Evolutionary conservation across 2,329 filamentous ascomycete species (phyloP).

Genomic region (Pestalotiopsis sp.): DNA sequence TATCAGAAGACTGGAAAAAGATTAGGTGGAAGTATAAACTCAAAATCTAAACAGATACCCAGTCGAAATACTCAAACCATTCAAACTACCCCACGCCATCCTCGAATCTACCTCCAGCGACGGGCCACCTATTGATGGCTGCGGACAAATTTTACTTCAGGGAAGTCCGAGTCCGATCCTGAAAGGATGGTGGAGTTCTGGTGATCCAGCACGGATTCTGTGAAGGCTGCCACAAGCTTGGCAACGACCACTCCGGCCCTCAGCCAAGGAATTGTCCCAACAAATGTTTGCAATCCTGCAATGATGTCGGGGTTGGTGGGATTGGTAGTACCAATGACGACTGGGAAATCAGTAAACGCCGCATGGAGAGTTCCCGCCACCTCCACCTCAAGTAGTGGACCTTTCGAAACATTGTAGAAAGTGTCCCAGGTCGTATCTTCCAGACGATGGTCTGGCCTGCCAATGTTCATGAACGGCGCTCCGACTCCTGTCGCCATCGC

Average conservation of each 20-base stretch:
- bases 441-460: slow-evolving; percentile 28
- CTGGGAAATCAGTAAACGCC: slow-evolving; percentile 32
- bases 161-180: background rate
- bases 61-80: too few species aligned
- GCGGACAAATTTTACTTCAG: background rate
- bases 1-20: too few species aligned
- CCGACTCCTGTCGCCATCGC: slow-evolving; percentile 29
- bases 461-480: slow-evolving; percentile 34
- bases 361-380: slow-evolving; percentile 31
- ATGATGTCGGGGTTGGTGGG: slow-evolving; percentile 13
- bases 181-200: background rate
- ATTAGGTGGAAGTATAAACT: too few species aligned
- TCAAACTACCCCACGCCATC: too few species aligned
- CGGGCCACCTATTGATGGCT: background rate
- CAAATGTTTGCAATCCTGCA: background rate
- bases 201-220: background rate
- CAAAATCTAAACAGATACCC: too few species aligned
- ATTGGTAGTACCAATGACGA: background rate
- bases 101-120: too few species aligned
- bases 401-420: slow-evolving; percentile 30
- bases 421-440: slow-evolving; percentile 35
- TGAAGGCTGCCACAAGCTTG: background rate
- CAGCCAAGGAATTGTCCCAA: background rate
- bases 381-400: slow-evolving; percentile 24
- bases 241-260: background rate